phyloP scores from a whole-genome alignment of 2,329 filamentous ascomycete genomes.

The Cladosporium sp. region DNA sequence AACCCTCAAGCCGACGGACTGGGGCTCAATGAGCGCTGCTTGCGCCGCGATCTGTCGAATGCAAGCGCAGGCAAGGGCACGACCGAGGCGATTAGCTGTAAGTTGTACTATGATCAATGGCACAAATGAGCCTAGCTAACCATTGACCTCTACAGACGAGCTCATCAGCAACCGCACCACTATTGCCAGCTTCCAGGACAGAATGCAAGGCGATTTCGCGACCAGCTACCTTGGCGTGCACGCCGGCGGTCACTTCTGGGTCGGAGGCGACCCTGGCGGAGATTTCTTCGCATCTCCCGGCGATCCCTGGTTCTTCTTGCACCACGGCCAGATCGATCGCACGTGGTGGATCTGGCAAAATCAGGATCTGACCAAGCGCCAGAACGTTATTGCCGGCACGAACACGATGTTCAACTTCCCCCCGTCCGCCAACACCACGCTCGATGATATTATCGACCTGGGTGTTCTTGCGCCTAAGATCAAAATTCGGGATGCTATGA shows the following conservation, averaged over 20 bases:
- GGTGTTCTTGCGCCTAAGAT: constrained; percentile 41
- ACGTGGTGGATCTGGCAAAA: constrained; percentile 56
- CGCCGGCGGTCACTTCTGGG: constrained; percentile 49
- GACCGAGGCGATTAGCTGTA: constrained; percentile 25
- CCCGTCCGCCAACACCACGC: constrained; percentile 45
- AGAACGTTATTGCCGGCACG: constrained; percentile 44
- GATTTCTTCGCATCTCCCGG: constrained; percentile 50
- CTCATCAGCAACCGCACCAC: constrained; percentile 28
- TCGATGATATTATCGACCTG: constrained; percentile 46
- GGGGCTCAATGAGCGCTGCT: constrained; percentile 39
- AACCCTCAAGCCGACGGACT: constrained; percentile 37
- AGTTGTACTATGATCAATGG: not conserved
- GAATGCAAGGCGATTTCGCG: constrained; percentile 32
- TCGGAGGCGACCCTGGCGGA: constrained; percentile 49
- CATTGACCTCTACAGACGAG: not conserved
- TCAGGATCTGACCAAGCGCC: constrained; percentile 41
- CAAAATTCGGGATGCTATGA: constrained; percentile 44
- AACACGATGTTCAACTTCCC: constrained; percentile 48
- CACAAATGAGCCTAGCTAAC: not conserved
- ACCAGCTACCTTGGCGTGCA: constrained; percentile 41
- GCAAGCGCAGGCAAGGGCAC: constrained; percentile 22
- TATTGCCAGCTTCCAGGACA: constrained; percentile 30
- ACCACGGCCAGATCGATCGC: constrained; percentile 53
- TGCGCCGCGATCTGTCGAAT: constrained; percentile 42
- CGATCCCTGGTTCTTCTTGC: constrained; percentile 52